A percentile compares a stretch with the other conserved stretches of the same genome.
phyloP scores from a whole-genome alignment of 441 rosid species.

The Croton laevigatus region DNA sequence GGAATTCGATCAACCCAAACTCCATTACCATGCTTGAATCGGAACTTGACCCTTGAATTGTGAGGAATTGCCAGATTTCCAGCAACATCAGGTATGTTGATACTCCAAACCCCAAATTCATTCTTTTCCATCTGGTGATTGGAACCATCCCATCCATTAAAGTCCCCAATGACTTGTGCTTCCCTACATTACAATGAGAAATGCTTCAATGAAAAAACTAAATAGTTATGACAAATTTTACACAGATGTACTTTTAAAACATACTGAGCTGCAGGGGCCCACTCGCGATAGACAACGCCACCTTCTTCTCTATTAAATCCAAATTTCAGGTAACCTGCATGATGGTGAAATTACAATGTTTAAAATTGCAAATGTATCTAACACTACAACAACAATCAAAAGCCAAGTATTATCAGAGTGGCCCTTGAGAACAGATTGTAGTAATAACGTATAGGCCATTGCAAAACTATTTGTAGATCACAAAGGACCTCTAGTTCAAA shows the following conservation, averaged over 20 bases:
- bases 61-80: constrained; percentile 70
- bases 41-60: constrained; percentile 73
- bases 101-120: constrained; percentile 81
- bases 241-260: constrained; percentile 24
- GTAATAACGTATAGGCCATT: too few species aligned
- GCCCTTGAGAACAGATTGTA: neutral
- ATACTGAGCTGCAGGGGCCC: constrained; percentile 93
- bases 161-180: constrained; percentile 77
- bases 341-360: constrained; percentile 16
- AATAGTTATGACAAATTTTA: constrained; percentile 3
- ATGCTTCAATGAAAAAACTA: constrained; percentile 23
- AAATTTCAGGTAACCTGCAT: constrained; percentile 64
- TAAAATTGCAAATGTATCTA: constrained; percentile 1
- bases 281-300: constrained; percentile 66
- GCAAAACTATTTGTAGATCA: too few species aligned
- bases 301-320: constrained; percentile 71
- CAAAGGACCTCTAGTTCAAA: too few species aligned
- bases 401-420: neutral
- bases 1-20: constrained; percentile 74
- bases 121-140: constrained; percentile 72
- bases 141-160: constrained; percentile 83
- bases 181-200: constrained; percentile 45
- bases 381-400: neutral
- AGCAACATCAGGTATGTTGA: constrained; percentile 51
- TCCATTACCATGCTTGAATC: constrained; percentile 63